These are phyloP conservation scores for Centella asiatica DNA, from an alignment of 129 eudicot genomes.

Conservation along the genomic window DNA sequence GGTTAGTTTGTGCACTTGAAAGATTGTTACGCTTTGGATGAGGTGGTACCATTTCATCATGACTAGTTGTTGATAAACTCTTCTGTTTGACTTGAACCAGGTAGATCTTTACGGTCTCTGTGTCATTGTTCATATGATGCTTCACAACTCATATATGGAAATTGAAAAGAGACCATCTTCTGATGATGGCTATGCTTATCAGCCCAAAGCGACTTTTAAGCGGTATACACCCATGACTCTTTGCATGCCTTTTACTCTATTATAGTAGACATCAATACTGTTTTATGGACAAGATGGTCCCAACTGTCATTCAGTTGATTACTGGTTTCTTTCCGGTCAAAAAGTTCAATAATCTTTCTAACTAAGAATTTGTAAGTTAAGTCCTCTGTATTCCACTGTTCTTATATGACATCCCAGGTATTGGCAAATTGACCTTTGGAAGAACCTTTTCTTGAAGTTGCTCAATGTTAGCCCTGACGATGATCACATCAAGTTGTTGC, in stretches of 20 bases:
- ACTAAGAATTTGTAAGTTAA: not conserved
- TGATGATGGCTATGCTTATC: constrained; percentile 43
- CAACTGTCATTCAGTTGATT: not conserved
- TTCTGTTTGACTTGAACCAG: constrained; percentile 25
- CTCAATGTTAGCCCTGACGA: constrained; percentile 45
- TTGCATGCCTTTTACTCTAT: not conserved
- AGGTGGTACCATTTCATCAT: not conserved
- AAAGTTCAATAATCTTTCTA: not conserved
- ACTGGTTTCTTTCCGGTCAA: not conserved
- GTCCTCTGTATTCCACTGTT: not conserved
- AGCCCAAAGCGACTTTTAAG: constrained; percentile 62
- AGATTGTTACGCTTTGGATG: not conserved
- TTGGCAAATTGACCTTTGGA: constrained; percentile 73
- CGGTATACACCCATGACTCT: constrained; percentile 30
- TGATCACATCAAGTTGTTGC: constrained; percentile 43
- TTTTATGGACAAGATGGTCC: not conserved
- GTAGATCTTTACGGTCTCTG: constrained; percentile 84
- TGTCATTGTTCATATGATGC: constrained; percentile 91
- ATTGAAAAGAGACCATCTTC: constrained; percentile 47
- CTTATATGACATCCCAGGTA: constrained; percentile 34
- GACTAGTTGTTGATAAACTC: constrained; percentile 6
- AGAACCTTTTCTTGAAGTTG: constrained; percentile 55
- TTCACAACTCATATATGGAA: constrained; percentile 79
- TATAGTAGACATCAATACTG: not conserved
- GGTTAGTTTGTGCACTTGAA: constrained; percentile 27